Conservation (phyloP, 106 monocot species). For the Dactylorhiza incarnata region DNA sequence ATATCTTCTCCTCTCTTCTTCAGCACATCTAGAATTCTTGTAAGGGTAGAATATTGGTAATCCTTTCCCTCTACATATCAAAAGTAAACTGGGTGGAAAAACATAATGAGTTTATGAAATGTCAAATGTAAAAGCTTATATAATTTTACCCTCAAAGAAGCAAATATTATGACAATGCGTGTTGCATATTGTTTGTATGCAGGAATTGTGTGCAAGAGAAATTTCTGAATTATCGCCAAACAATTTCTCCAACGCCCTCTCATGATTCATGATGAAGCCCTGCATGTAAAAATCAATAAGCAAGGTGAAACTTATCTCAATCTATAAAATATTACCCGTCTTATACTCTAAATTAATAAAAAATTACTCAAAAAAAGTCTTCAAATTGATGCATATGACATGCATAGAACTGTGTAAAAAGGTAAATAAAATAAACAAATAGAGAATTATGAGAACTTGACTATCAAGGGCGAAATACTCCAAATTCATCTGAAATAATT, state of each 20-base stretch:
- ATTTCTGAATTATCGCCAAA: conserved; percentile 87
- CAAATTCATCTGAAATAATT: conserved; percentile 85
- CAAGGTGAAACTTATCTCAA: not conserved
- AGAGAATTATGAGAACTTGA: conserved; percentile 45
- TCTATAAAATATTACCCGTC: not conserved
- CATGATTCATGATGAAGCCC: conserved; percentile 94
- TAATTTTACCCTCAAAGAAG: conserved; percentile 69
- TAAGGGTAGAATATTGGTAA: no score
- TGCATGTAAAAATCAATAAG: conserved; percentile 15
- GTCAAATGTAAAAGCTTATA: not conserved
- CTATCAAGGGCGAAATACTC: conserved; percentile 97
- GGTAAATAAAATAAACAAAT: not conserved
- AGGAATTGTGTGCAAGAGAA: conserved; percentile 68
- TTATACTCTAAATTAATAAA: not conserved
- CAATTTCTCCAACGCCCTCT: conserved; percentile 92
- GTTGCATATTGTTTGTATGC: conserved; percentile 79
- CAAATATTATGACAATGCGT: conserved; percentile 89
- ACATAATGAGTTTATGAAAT: conserved; percentile 1
- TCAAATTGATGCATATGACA: not conserved
- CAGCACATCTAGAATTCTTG: no score
- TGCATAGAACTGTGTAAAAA: not conserved
- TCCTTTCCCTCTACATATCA: not conserved
- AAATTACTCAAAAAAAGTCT: not conserved
- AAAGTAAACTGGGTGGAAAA: not conserved
- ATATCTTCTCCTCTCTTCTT: no score